Conservation (phyloP, 148 eudicot species). For the Selenicereus undatus region DNA sequence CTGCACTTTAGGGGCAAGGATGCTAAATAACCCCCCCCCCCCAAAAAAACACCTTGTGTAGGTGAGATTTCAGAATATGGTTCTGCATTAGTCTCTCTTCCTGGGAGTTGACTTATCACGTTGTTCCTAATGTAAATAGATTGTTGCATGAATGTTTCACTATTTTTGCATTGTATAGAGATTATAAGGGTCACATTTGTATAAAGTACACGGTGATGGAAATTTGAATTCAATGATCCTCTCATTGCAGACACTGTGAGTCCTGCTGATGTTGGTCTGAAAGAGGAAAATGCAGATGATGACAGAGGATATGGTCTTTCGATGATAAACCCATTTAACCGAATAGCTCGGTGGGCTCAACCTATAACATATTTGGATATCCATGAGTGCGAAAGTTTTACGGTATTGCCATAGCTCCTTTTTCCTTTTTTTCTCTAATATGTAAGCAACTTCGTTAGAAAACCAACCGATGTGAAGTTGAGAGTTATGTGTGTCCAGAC, state of each 20-base stretch:
- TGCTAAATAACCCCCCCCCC: too few species aligned
- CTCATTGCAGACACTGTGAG: conserved; percentile 56
- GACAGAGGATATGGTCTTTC: conserved; percentile 86
- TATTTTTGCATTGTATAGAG: conserved; percentile 12
- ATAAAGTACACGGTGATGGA: not conserved
- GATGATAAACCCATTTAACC: conserved; percentile 46
- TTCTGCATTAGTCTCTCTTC: not conserved
- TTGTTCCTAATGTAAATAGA: not conserved
- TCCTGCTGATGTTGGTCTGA: conserved; percentile 83
- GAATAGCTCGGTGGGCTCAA: conserved; percentile 81
- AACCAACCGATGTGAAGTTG: not conserved
- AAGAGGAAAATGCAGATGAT: conserved; percentile 54
- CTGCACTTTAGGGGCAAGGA: not conserved
- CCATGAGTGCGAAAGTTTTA: conserved; percentile 66
- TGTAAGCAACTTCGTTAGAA: not conserved
- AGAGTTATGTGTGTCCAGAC: not conserved
- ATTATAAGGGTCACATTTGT: not conserved
- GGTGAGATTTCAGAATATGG: not conserved
- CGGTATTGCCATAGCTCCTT: conserved; percentile 40
- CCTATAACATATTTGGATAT: conserved; percentile 85
- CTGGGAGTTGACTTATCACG: not conserved
- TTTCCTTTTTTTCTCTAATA: not conserved
- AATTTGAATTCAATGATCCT: conserved; percentile 11
- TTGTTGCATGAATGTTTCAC: not conserved
- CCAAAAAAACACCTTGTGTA: not conserved